Base-by-base conservation (phyloP, 2,329 filamentous ascomycete species). In the Stromatinia cepivora region DNA sequence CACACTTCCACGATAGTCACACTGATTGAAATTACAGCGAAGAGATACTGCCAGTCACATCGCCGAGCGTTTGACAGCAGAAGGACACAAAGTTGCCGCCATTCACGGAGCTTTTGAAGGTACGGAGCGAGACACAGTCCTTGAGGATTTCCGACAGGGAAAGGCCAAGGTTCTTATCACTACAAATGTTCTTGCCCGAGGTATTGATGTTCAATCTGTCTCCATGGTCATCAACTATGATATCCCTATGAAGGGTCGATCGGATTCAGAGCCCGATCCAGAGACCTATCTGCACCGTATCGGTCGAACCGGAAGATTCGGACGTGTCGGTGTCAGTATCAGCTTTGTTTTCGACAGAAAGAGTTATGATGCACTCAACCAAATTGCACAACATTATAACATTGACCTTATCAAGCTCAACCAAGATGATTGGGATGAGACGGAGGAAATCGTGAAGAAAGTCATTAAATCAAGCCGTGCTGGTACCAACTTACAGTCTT, bases 161-260 rank as follows among this genome's bases (percentile, higher is more conserved):
- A 86, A 90, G 70, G 93, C 93, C 77, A 99, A 99, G 83, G 95
- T 99, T 11, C 89, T 99, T 72, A 97, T 99, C 78, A 96, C 95
- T 1, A 99, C 95, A 75, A 99, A 99, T 78, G 94, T 99, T 50
- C 87, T 99, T 70, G 92, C 95, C 11, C 93, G 95, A 78, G 95
- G 95, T 79, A 98, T 99, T 76, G 95, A 99, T 89, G 83, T 98
- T 79, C 81, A 96, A 82, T 90, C 89, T 39, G 95, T 99, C 20
- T 97, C 93, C 13, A 95, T 99, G 90, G 95, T 99, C 67, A 93
- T 99, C 84, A 99, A 99, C 84, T 99, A 99, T 81, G 91, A 93
- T 75, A 91, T 93, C 70, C 90, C 90, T 34, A 91, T 90, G 84
- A 90, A 90, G 77, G 89, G 91, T 53, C 82, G 86, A 45, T 88